Evolutionary conservation across 805 yeast genomes (phyloP).

Genomic region (Ogataea salicorniae): DNA sequence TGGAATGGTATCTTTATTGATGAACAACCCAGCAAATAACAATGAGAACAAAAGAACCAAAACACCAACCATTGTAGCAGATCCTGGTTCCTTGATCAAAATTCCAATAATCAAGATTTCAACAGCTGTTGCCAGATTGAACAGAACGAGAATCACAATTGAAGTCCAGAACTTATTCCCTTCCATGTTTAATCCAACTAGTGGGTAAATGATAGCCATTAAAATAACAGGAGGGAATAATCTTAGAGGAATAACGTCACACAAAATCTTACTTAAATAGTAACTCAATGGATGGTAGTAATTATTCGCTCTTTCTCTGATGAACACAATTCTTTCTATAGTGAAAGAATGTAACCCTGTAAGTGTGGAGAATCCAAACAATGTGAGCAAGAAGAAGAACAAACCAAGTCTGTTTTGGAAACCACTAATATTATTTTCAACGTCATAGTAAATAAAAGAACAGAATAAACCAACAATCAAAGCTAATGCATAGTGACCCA

Average conservation of each 20-base stretch:
- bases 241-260: conserved; percentile 90
- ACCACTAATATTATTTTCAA: conserved; percentile 87
- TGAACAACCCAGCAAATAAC: conserved; percentile 88
- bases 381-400: conserved; percentile 83
- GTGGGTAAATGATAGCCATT: conserved; percentile 77
- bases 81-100: conserved; percentile 80
- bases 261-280: conserved; percentile 75
- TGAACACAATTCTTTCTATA: conserved; percentile 79
- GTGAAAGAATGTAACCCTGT: conserved; percentile 90
- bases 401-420: conserved; percentile 93
- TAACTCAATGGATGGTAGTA: conserved; percentile 87
- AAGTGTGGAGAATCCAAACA: conserved; percentile 90
- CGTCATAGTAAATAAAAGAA: conserved; percentile 78
- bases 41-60: conserved; percentile 77
- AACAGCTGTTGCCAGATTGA: conserved; percentile 81
- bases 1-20: conserved; percentile 64
- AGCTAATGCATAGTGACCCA: conserved; percentile 79
- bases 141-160: conserved; percentile 63
- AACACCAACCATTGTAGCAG: conserved; percentile 86
- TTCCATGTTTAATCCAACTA: conserved; percentile 81
- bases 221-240: conserved; percentile 87
- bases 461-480: conserved; percentile 75
- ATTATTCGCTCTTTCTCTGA: conserved; percentile 91
- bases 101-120: conserved; percentile 88
- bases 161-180: conserved; percentile 70